Evolutionary conservation across 2,329 filamentous ascomycete species (phyloP).

Genomic region (Fusarium keratoplasticum): DNA sequence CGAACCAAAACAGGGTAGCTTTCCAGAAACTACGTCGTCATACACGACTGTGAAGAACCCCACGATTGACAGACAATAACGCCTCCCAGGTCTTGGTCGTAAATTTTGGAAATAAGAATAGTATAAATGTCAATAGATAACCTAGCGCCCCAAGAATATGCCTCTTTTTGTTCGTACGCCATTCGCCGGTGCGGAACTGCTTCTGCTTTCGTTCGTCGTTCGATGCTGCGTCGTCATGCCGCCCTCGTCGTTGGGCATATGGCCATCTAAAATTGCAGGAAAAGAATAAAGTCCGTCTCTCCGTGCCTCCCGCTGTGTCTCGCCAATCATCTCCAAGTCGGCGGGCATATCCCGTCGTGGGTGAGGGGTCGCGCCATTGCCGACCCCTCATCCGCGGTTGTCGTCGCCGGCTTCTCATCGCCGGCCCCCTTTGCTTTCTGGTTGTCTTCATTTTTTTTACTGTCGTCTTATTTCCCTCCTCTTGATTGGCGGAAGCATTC

Average conservation of each 20-base stretch:
- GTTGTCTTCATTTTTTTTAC: conserved; percentile 17
- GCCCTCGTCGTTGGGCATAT: conserved; percentile 42
- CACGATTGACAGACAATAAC: conserved; percentile 12
- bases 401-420: conserved; percentile 32
- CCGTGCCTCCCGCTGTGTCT: conserved; percentile 38
- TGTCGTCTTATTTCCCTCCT: conserved; percentile 32
- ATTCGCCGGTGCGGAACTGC: conserved; percentile 53
- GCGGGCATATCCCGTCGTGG: conserved; percentile 35
- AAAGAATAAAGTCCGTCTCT: conserved; percentile 40
- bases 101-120: conserved; percentile 43
- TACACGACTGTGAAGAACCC: not conserved
- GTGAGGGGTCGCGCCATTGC: conserved; percentile 32
- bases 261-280: conserved; percentile 45
- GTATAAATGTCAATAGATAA: conserved; percentile 51
- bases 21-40: conserved; percentile 1
- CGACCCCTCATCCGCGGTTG: conserved; percentile 35
- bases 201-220: conserved; percentile 48
- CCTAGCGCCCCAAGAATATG: conserved; percentile 53
- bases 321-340: conserved; percentile 39
- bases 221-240: conserved; percentile 49
- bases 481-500: conserved; percentile 15
- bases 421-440: conserved; percentile 6
- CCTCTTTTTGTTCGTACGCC: conserved; percentile 54
- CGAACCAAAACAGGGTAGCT: not conserved
- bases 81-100: conserved; percentile 33